These are phyloP conservation scores for Nelumbo lutea DNA, from an alignment of 164 flowering plant species.

Conservation along the genomic window DNA sequence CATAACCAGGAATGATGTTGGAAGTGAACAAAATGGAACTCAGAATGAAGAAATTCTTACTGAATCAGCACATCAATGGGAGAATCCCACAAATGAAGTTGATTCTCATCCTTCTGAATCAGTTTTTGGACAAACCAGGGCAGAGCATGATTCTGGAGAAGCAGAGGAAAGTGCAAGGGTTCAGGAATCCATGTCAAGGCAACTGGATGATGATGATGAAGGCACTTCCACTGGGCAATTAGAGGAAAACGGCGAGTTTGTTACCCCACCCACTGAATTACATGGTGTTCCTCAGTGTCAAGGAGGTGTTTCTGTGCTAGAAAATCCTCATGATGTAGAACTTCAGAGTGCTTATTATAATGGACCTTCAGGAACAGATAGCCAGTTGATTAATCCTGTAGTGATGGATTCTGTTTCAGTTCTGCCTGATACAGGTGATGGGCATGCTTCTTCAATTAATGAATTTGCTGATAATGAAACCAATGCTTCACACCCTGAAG, in stretches of 20 bases:
- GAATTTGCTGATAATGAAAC: slow-evolving; percentile 57
- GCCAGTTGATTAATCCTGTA: slow-evolving; percentile 30
- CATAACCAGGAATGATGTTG: slow-evolving; percentile 27
- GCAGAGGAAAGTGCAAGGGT: slow-evolving; percentile 23
- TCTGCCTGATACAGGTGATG: slow-evolving; percentile 30
- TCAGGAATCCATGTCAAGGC: slow-evolving; percentile 29
- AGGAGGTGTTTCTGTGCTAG: slow-evolving; percentile 16
- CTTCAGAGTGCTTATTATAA: slow-evolving; percentile 22
- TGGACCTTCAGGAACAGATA: slow-evolving; percentile 32
- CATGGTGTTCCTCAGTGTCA: slow-evolving; percentile 22
- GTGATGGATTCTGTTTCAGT: slow-evolving; percentile 29
- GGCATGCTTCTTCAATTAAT: slow-evolving; percentile 28
- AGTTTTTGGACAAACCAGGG: slow-evolving; percentile 24
- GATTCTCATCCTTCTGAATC: slow-evolving; percentile 13
- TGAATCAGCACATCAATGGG: slow-evolving; percentile 21
- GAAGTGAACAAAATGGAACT: slow-evolving; percentile 34
- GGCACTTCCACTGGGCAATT: slow-evolving; percentile 23
- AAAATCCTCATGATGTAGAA: slow-evolving; percentile 22
- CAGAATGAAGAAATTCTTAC: slow-evolving; percentile 26
- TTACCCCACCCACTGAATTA: slow-evolving; percentile 18
- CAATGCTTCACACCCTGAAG: slow-evolving; percentile 42
- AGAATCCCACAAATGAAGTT: slow-evolving; percentile 26
- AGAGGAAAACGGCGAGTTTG: slow-evolving; percentile 26
- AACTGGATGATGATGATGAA: slow-evolving; percentile 56
- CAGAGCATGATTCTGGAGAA: slow-evolving; percentile 26